Evolutionary conservation across 352 stramenopile species (phyloP), one percentile per base, ranked within the genome.

Genomic region (Pythium scleroteichum): DNA sequence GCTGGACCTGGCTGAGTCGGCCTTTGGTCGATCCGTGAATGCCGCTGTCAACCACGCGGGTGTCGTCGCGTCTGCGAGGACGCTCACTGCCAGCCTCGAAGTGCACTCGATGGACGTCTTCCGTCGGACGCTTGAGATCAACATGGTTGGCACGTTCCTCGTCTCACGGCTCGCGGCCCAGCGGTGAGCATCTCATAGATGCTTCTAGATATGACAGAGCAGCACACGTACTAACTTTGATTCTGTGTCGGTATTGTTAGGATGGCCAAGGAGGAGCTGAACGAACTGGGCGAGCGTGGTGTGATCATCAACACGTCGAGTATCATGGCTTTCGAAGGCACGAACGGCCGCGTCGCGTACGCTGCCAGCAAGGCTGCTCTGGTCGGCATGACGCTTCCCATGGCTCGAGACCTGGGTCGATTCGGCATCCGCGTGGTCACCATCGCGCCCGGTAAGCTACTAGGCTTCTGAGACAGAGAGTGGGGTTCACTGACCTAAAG

Each of bases 261-360:
- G 49, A 97, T 97, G 90, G 59, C 85, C 38, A 93, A 94, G 53
- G 79, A 59, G 10, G 51, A 66, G 56, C 65, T 72, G 10, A 68
- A 80, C 48, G 50, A 73, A 59, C 79, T 93, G 55, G 92, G 91
- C 8, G 79, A 98, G 48, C 80, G 94, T 24, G 97, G 97, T 19
- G 88, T 98, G 48, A 98, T 99, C 61, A 97, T 99, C 62, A 99
- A 99, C 77, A 99, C 97, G 9, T 95, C 96, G 17, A 98, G 87
- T 64, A 97, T 99, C 53, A 96, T 97, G 42, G 97, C 96, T 1
- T 99, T 96, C 68, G 97, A 99, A n/a, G 97, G 97, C 35, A 93
- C 98, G 75, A 89, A 97, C 48, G 97, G 96, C 1, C 97, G 99
- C 79, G 92, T 85, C 23, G 97, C 97, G 6, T 99, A 99, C 70